Evolutionary conservation across 2,329 filamentous ascomycete species (phyloP).

Genomic region (Xylaria arbuscula): DNA sequence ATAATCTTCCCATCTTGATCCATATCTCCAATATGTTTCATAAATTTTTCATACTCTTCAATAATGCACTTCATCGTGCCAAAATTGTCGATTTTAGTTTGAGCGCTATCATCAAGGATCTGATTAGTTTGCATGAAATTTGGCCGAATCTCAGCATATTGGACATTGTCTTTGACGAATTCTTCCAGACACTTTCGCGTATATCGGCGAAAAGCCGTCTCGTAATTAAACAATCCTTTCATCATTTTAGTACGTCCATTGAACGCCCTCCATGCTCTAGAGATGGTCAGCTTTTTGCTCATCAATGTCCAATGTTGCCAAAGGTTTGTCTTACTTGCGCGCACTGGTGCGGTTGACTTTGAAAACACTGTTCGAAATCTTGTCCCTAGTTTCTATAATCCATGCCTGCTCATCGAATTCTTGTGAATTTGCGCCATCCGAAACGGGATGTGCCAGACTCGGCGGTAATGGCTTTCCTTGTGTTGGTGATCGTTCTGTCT

Average conservation of each 20-base stretch:
- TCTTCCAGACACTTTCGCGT: slow-evolving; percentile 64
- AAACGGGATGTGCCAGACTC: slow-evolving; percentile 12
- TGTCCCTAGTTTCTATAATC: slow-evolving; percentile 18
- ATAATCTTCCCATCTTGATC: slow-evolving; percentile 38
- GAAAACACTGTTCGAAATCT: slow-evolving; percentile 35
- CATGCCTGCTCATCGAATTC: slow-evolving; percentile 23
- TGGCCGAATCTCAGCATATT: slow-evolving; percentile 70
- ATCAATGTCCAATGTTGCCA: neutral
- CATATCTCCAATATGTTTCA: slow-evolving; percentile 51
- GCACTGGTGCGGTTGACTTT: slow-evolving; percentile 40
- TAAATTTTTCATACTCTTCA: slow-evolving; percentile 60
- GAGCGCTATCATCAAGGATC: slow-evolving; percentile 62
- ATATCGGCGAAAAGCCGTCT: slow-evolving; percentile 66
- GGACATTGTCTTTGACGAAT: slow-evolving; percentile 67
- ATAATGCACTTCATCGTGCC: slow-evolving; percentile 65
- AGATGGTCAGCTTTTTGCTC: slow-evolving; percentile 34
- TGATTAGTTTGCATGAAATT: slow-evolving; percentile 68
- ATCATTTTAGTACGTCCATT: slow-evolving; percentile 69
- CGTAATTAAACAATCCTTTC: slow-evolving; percentile 70
- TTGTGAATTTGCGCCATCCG: slow-evolving; percentile 34
- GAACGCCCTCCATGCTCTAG: slow-evolving; percentile 70
- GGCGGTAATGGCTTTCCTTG: slow-evolving; percentile 3
- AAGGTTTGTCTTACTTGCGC: slow-evolving; percentile 37
- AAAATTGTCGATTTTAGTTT: slow-evolving; percentile 56
- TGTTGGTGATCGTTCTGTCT: slow-evolving; percentile 13